Evolutionary conservation across 345 rosid species (phyloP), one percentile per base, ranked within the genome.

Genomic region (Excoecaria cochinchinensis): DNA sequence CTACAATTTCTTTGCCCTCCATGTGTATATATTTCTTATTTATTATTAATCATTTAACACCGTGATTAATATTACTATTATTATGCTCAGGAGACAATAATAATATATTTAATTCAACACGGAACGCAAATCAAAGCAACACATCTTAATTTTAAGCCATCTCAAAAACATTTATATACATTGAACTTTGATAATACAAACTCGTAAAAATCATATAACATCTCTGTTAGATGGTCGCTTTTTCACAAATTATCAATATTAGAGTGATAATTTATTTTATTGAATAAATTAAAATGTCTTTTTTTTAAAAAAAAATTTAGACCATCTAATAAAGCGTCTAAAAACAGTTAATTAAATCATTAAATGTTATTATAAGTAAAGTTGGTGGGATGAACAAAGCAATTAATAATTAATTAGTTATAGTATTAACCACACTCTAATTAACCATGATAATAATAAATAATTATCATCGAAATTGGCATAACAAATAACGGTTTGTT

Each of bases 121-220:
- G 14, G 5, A 24, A 25, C 58, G 25, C 40, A 50, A 67, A 76
- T 64, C 69, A 31, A 78, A 73, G 86, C 84, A 77, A 31, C 69
- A 40, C 13, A 22, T 15, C n/a, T n/a, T 56, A 39, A 36, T 52
- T 47, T 6, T 31, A 57, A 67, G 31, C 24, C 77, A 42, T 57
- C 38, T 17, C 48, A 24, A 31, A 58, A 80, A 52, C 82, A 76
- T 66, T 50, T 84, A 78, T 87, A 77, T 52, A 80, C 89, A 77
- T 52, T 80, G 87, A 82, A 86, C 83, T 47, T 52, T 71, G 40
- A 68, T 68, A 17, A 40, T 70, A 55, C 75, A 74, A 56, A 16
- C 40, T 66, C 31, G 2, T 31, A 31, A 31, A 0, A 31, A 31
- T 31, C 2, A 31, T 31, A 31, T 31, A n/a, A n/a, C n/a, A n/a